Conservation (phyloP, 495 filamentous ascomycete genomes). For the Podospora tetraspora region DNA sequence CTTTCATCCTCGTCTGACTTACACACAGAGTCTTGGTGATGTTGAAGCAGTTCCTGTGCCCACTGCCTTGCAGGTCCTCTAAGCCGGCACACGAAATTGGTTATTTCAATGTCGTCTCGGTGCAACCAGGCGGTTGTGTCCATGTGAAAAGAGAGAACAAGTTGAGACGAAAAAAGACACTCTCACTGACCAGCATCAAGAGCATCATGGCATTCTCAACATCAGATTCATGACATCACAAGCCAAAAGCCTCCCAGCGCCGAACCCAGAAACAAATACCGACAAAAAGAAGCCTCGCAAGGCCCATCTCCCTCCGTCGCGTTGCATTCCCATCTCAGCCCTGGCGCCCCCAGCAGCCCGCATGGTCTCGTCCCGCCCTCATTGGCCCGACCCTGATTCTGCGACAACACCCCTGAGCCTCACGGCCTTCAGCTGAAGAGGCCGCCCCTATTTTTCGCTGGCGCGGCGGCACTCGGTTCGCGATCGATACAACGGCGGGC, state of each 20-base stretch:
- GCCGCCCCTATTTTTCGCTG: not conserved
- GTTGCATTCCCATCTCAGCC: conserved; percentile 20
- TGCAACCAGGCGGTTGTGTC: not conserved
- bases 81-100: not conserved
- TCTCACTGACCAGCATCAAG: not conserved
- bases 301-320: conserved; percentile 2
- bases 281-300: not conserved
- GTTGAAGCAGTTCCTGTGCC: not conserved
- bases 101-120: not conserved
- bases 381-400: conserved; percentile 8
- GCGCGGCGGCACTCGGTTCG: not conserved
- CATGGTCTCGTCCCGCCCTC: not conserved
- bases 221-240: not conserved
- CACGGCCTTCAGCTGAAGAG: conserved; percentile 14
- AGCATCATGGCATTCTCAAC: not conserved
- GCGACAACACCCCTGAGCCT: not conserved
- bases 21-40: not conserved
- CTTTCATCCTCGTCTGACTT: not conserved
- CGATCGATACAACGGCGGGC: not conserved
- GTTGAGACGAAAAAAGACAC: not conserved
- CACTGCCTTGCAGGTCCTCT: not conserved
- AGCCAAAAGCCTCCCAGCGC: not conserved
- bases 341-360: not conserved
- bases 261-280: not conserved
- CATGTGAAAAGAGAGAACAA: not conserved